Evolutionary conservation across 148 eudicot genomes (phyloP), one percentile per base, ranked within the genome.

Genomic region (Chenopodium formosanum): DNA sequence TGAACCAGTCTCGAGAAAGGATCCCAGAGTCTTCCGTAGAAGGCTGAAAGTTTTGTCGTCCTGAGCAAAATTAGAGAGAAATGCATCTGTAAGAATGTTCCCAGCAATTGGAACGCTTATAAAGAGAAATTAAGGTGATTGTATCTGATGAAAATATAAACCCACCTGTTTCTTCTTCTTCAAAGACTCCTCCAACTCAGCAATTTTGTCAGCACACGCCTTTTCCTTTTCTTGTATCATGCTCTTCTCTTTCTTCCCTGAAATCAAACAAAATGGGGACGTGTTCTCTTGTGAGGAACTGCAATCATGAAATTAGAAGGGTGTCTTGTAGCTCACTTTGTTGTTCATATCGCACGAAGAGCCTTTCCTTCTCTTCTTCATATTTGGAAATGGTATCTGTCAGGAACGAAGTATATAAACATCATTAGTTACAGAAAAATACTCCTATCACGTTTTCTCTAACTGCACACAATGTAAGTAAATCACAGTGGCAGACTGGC

Each of bases 341-440:
- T 88, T 95, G 97, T 84, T 95, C 92, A 79, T 95, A 92, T 85
- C 93, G 87, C 22, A 56, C 77, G 82, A 88, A 83, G 44, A 95
- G 88, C 84, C 84, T 92, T 72, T 91, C 97, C 87, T 95, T 95
- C 84, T 93, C 98, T 81, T 92, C 98, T 87, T 95, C 97, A 65
- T 88, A 87, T 62, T 93, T 93, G 83, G 94, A 79, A 79, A 93
- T 88, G 22, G 90, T 84, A 74, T 90, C 98, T 95, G 88, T 71
- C 73, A 71, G 64, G 11, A 83, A 16, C 77, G 69, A 32, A 22
- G 47, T 25, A 1, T 13, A 29, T 1, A 27, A n/a, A 75, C 37
- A 79, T 29, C 48, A 60, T 66, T 44, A 73, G 23, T 14, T 13
- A 8, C n/a, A 52, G 77, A 52, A 25, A 13, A 25, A 13, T 14